These are phyloP conservation scores for Suzukiozyma palmioleophila DNA, from an alignment of 1,139 yeast species.

Conservation along the genomic window DNA sequence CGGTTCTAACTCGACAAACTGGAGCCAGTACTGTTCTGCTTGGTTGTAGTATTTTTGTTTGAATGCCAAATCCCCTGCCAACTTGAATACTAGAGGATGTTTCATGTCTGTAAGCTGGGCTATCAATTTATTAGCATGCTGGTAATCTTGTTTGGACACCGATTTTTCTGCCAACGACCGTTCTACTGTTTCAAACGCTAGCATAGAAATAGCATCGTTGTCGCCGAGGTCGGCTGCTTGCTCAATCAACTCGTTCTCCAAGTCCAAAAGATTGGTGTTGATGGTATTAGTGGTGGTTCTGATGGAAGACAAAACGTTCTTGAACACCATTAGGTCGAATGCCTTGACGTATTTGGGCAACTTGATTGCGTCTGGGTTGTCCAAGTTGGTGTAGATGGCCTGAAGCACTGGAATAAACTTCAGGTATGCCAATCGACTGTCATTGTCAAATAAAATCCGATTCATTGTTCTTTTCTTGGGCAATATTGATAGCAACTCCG, in stretches of 20 bases:
- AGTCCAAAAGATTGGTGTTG: constrained; percentile 48
- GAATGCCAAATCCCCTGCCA: constrained; percentile 70
- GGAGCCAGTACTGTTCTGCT: constrained; percentile 56
- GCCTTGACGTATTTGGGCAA: constrained; percentile 47
- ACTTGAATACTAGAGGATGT: constrained; percentile 69
- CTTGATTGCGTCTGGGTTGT: constrained; percentile 26
- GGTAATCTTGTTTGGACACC: constrained; percentile 48
- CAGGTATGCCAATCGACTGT: constrained; percentile 49
- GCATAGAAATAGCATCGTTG: constrained; percentile 70
- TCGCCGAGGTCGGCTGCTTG: constrained; percentile 82
- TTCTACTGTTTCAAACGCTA: constrained; percentile 59
- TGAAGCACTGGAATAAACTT: constrained; percentile 53
- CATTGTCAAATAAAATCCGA: constrained; percentile 59
- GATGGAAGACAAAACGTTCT: constrained; percentile 59
- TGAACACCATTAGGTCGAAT: constrained; percentile 63
- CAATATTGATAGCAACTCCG: constrained; percentile 46
- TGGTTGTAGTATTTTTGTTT: constrained; percentile 39
- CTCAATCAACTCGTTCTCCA: constrained; percentile 72
- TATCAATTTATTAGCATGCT: constrained; percentile 61
- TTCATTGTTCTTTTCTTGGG: constrained; percentile 58
- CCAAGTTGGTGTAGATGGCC: constrained; percentile 44
- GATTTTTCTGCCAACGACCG: constrained; percentile 10
- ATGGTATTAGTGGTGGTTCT: constrained; percentile 57
- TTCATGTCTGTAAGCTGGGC: constrained; percentile 53
- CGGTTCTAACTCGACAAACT: constrained; percentile 52